Percentiles rank a stretch among this genome's conserved stretches.
These are phyloP conservation scores for Diphasiastrum complanatum DNA, from an alignment of 83 land plant species.

Conservation along the genomic window DNA sequence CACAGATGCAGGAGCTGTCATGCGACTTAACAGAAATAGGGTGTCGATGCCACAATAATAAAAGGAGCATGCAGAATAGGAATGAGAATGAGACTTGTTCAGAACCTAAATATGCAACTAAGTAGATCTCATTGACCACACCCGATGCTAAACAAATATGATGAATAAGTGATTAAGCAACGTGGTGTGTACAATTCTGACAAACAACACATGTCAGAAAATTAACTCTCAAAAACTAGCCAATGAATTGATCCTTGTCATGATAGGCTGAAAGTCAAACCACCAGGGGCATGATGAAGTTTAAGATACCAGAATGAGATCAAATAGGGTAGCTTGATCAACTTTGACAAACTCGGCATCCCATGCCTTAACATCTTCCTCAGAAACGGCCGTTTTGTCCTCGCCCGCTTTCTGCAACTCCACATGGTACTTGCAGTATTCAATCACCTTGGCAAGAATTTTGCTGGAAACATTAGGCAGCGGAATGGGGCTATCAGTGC, in stretches of 20 bases:
- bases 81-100: no score
- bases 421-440: no score
- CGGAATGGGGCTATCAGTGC: background rate
- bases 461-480: background rate
- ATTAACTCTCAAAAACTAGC: background rate
- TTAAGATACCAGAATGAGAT: background rate
- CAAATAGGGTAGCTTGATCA: background rate
- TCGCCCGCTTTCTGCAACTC: background rate
- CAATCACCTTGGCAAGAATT: conserved; percentile 3
- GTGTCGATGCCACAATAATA: no score
- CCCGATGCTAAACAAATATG: background rate
- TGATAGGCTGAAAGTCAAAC: background rate
- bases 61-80: no score
- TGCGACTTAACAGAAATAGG: no score
- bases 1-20: no score
- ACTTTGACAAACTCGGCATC: background rate
- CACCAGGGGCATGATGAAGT: background rate
- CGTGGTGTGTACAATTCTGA: background rate
- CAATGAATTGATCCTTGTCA: background rate
- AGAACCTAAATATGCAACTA: no score
- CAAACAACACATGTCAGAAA: background rate
- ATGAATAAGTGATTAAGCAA: background rate
- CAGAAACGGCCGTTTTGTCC: background rate
- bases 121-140: background rate
- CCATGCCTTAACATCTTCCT: background rate